Base-by-base conservation (phyloP, 805 yeast genomes). In the Ogataea neopini region DNA sequence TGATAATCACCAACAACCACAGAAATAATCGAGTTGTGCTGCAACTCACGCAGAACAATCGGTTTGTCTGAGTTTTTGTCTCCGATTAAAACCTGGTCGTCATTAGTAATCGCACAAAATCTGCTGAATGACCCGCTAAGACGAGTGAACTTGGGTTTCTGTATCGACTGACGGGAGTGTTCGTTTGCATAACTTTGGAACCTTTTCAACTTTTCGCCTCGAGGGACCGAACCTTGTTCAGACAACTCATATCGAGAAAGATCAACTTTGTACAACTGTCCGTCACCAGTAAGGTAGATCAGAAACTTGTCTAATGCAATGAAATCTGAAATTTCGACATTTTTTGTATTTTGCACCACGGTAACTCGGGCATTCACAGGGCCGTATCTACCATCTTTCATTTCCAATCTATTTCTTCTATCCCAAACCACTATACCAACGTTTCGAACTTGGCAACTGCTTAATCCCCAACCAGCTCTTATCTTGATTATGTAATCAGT, bases 1-100 rank as follows among this genome's bases (percentile, higher is more conserved):
- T 87, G 95, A 58, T 84, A 81, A 61, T 87, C 94, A 1, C 92
- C 95, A 44, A 82, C 76, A 0, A 79, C 81, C 1, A 86, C 67
- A 2, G 83, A 75, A 5, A 80, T 71, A 25, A 85, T 73, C 1
- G 72, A 71, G 19, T 62, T 71, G 6, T 74, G 64, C 53, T 79
- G 82, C 11, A 80, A 54, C 38, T 75, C 79, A 0, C 66, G 61
- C 9, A 73, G 50, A 1, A 73, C 48, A 1, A 47, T 40, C 0
- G 79, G 78, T 15, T 59, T 66, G 11, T 64, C 62, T 6, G 50
- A 50, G 14, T 62, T 58, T 19, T 53, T 57, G 14, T 60, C 48
- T 3, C 81, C 82, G 13, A 76, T 49, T 11, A 75, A 57, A 1
- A 77, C 77, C 45, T 68, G 66, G 43, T 76, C 81, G 34, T 71